These are phyloP conservation scores for Evernia prunastri DNA, from an alignment of 495 filamentous ascomycete genomes.

Conservation along the genomic window DNA sequence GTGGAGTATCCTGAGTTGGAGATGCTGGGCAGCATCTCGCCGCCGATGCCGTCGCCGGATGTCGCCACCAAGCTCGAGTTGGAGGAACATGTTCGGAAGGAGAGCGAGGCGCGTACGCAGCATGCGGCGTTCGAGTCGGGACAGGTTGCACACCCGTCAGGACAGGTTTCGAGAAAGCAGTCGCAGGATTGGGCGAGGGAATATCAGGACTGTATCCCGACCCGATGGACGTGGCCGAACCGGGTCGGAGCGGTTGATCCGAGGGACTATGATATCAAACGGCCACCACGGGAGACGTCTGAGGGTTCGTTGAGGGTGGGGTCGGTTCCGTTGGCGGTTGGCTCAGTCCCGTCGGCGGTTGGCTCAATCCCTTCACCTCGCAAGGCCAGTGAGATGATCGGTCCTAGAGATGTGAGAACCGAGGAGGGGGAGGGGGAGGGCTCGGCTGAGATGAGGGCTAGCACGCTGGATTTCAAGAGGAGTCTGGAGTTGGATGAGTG, in stretches of 20 bases:
- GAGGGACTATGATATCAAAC: not conserved
- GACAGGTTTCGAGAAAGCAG: not conserved
- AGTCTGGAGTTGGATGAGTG: slow-evolving; percentile 15
- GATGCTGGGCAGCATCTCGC: slow-evolving; percentile 15
- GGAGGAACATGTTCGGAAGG: slow-evolving; percentile 4
- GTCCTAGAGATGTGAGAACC: not conserved
- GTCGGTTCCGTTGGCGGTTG: too few species aligned
- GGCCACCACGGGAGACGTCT: too few species aligned
- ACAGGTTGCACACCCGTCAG: too few species aligned
- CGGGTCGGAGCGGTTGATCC: not conserved
- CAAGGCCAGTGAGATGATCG: not conserved
- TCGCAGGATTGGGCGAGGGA: slow-evolving; percentile 12
- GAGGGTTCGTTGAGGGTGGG: too few species aligned
- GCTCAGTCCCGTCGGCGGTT: too few species aligned
- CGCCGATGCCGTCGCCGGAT: slow-evolving; percentile 10
- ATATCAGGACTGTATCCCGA: slow-evolving; percentile 7
- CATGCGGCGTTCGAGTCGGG: too few species aligned
- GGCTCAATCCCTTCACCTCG: too few species aligned
- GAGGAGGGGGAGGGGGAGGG: not conserved
- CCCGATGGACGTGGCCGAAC: not conserved
- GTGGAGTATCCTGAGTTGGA: slow-evolving; percentile 25
- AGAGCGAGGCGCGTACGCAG: not conserved
- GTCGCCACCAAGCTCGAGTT: slow-evolving; percentile 4
- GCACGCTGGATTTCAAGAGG: slow-evolving; percentile 18
- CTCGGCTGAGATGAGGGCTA: slow-evolving; percentile 8